A percentile compares a stretch with the other conserved stretches of the same genome.
Evolutionary conservation across 345 rosid species (phyloP).

Genomic region (Angophora floribunda): DNA sequence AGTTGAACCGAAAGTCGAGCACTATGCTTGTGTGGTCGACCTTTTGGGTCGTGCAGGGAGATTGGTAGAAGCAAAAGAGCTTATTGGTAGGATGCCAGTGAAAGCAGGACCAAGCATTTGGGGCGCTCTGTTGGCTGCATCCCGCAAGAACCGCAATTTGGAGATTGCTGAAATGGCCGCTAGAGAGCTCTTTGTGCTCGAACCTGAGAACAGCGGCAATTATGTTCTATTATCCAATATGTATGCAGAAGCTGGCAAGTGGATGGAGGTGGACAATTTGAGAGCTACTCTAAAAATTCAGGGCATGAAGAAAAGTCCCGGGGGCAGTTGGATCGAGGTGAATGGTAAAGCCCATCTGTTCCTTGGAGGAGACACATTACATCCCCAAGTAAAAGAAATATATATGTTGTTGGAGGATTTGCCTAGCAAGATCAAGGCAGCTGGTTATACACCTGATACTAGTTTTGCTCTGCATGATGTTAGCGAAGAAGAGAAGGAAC

Average conservation of each 20-base stretch:
- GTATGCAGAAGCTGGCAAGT: conserved; percentile 56
- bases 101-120: conserved; percentile 39
- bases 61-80: conserved; percentile 29
- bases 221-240: conserved; percentile 52
- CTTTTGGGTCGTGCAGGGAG: conserved; percentile 51
- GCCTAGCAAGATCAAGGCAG: conserved; percentile 7
- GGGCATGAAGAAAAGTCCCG: conserved; percentile 24
- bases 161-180: conserved; percentile 28
- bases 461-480: conserved; percentile 21
- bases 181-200: conserved; percentile 34
- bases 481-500: conserved; percentile 23
- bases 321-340: conserved; percentile 32
- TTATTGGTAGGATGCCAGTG: conserved; percentile 41
- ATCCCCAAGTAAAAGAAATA: conserved; percentile 7
- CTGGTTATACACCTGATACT: conserved; percentile 20
- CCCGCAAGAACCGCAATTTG: conserved; percentile 26
- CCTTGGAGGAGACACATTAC: conserved; percentile 20
- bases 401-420: conserved; percentile 9
- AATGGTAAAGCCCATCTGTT: conserved; percentile 19
- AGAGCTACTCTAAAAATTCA: conserved; percentile 22
- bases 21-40: conserved; percentile 52
- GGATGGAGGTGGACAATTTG: conserved; percentile 38
- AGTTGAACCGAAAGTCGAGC: conserved; percentile 30
- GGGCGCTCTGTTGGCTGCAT: conserved; percentile 53
- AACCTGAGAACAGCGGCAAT: conserved; percentile 46